Conservation (phyloP, 768 basidiomycete genomes). For the Xanthoconium purpureum region DNA sequence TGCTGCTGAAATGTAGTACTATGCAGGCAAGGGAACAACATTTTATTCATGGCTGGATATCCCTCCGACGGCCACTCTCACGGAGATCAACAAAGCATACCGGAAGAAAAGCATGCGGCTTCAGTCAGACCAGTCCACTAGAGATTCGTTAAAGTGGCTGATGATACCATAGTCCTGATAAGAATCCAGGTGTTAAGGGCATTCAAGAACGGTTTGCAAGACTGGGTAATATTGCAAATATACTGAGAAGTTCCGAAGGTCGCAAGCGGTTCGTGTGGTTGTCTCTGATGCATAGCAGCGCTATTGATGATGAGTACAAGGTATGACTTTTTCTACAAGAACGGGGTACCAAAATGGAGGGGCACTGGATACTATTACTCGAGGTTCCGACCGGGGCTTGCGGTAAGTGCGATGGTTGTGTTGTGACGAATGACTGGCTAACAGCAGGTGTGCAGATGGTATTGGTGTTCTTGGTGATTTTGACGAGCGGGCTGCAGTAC, state of each 20-base stretch:
- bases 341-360: conserved; percentile 95
- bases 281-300: neutral
- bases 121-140: conserved; percentile 59
- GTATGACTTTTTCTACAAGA: conserved; percentile 95
- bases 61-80: conserved; percentile 62
- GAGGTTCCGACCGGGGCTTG: conserved; percentile 90
- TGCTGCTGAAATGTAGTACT: conserved; percentile 1
- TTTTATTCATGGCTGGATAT: conserved; percentile 96
- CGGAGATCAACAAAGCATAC: conserved; percentile 87
- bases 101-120: conserved; percentile 85
- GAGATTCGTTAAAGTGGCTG: conserved; percentile 2
- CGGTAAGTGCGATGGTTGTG: conserved; percentile 41
- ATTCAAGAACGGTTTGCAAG: conserved; percentile 90
- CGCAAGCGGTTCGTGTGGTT: conserved; percentile 62
- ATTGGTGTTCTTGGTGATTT: conserved; percentile 65
- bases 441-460: conserved; percentile 53
- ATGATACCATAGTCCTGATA: conserved; percentile 71
- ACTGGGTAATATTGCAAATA: conserved; percentile 79
- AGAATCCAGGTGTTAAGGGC: conserved; percentile 82
- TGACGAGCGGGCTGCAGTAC: conserved; percentile 83
- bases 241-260: conserved; percentile 72
- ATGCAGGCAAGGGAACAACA: conserved; percentile 76
- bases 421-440: neutral
- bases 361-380: conserved; percentile 97
- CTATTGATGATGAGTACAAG: conserved; percentile 37